phyloP scores from a whole-genome alignment of 108 stramenopile species.

The Nitzschia palea region DNA sequence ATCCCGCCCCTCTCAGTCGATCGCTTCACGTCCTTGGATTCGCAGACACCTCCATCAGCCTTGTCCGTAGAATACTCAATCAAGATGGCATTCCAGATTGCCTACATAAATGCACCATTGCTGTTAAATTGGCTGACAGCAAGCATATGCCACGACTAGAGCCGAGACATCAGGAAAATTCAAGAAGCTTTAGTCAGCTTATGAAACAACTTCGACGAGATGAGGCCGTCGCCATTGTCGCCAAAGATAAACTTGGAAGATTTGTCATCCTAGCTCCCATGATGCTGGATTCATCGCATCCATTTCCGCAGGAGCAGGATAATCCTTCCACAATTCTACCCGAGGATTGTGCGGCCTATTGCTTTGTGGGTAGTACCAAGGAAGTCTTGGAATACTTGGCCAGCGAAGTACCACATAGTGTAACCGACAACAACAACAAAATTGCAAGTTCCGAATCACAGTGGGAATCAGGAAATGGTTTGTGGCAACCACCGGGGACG shows the following conservation, averaged over 20 bases:
- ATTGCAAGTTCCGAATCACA: background rate
- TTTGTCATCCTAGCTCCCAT: conserved; percentile 64
- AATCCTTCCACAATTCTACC: background rate
- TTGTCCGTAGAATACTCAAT: conserved; percentile 32
- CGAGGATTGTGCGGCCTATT: conserved; percentile 46
- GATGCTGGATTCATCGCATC: background rate
- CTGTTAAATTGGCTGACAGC: conserved; percentile 53
- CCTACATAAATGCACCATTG: conserved; percentile 51
- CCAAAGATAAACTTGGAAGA: conserved; percentile 60
- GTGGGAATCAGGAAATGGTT: background rate
- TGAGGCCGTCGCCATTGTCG: conserved; percentile 54
- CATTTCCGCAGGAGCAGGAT: too few species aligned
- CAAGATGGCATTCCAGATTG: conserved; percentile 25
- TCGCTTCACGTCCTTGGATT: conserved; percentile 40
- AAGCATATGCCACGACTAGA: conserved; percentile 30
- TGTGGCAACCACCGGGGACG: conserved; percentile 46
- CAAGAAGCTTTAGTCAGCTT: conserved; percentile 51
- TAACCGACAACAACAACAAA: background rate
- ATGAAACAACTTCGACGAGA: conserved; percentile 38
- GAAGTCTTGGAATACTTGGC: conserved; percentile 29
- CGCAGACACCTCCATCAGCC: conserved; percentile 30
- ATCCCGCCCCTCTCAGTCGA: conserved; percentile 59
- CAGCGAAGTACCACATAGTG: background rate
- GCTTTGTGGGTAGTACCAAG: conserved; percentile 29
- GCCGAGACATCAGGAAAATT: conserved; percentile 51